phyloP scores from a whole-genome alignment of 2,329 filamentous ascomycete species.

The Rhinocladiella mackenziei region DNA sequence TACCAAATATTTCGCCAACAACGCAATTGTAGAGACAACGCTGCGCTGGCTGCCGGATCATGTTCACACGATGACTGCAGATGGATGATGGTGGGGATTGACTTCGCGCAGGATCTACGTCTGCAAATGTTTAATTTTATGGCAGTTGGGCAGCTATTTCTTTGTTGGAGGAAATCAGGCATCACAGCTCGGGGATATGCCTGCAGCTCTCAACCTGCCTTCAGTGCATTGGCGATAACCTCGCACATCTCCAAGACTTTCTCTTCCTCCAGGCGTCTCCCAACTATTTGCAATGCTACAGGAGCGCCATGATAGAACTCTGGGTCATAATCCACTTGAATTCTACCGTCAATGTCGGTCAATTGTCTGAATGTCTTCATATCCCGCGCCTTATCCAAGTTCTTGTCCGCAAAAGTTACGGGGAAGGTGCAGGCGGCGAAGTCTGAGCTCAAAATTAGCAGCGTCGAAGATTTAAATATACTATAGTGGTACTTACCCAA shows the following conservation, averaged over 20 bases:
- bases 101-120: too few relatives aligned
- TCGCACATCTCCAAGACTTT: slow-evolving; percentile 39
- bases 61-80: too few relatives aligned
- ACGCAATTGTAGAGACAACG: too few relatives aligned
- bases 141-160: too few relatives aligned
- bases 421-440: slow-evolving; percentile 29
- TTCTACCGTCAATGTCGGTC: slow-evolving; percentile 31
- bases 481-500: slow-evolving; percentile 27
- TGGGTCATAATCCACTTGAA: slow-evolving; percentile 32
- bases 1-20: too few relatives aligned
- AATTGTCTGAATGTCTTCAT: slow-evolving; percentile 28
- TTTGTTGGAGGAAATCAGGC: too few relatives aligned
- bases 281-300: slow-evolving; percentile 33
- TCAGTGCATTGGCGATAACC: slow-evolving; percentile 36
- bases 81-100: too few relatives aligned
- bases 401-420: slow-evolving; percentile 29
- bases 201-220: too few relatives aligned
- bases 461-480: slow-evolving; percentile 24
- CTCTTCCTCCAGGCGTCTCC: slow-evolving; percentile 33
- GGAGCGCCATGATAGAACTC: slow-evolving; percentile 35
- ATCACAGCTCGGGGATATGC: too few relatives aligned
- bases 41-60: too few relatives aligned
- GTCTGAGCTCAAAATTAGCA: slow-evolving; percentile 27
- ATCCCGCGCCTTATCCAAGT: slow-evolving; percentile 22
- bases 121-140: too few relatives aligned